phyloP scores from a whole-genome alignment of 1,139 yeast genomes.

The Saccharomyces pastorianus region DNA sequence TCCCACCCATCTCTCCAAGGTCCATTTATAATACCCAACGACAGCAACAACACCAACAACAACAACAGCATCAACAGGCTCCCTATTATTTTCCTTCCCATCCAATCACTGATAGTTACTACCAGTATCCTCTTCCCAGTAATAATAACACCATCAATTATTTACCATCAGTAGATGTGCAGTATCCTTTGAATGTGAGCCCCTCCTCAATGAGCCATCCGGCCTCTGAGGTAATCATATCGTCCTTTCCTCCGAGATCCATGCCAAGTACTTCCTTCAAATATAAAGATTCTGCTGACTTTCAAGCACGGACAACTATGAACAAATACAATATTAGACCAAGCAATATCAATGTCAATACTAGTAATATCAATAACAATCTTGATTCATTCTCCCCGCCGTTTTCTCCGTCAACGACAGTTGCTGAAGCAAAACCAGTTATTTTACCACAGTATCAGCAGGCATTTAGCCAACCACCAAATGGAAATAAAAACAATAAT shows the following conservation, averaged over 20 bases:
- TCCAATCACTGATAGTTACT: neutral
- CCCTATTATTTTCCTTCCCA: neutral
- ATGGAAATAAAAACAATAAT: constrained; percentile 1
- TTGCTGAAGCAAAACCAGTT: neutral
- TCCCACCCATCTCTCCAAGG: neutral
- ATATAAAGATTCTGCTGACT: neutral
- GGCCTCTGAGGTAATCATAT: neutral
- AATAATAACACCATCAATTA: neutral
- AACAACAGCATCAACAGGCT: neutral
- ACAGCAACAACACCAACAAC: neutral
- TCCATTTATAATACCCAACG: neutral
- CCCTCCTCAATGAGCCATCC: neutral
- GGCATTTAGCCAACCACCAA: neutral
- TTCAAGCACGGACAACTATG: neutral
- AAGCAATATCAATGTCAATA: neutral
- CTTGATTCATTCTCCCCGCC: neutral
- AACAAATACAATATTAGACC: neutral
- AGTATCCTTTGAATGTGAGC: neutral
- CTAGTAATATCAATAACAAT: neutral
- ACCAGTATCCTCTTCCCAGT: neutral
- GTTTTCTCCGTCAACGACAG: neutral
- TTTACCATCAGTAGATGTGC: neutral
- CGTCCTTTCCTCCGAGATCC: neutral
- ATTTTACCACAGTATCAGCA: constrained; percentile 1
- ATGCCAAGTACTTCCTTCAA: neutral